A percentile compares a stretch with the other conserved stretches of the same genome.
These are phyloP conservation scores for Chalciporus piperatoides DNA, from an alignment of 1,284 basidiomycete species.

Conservation along the genomic window DNA sequence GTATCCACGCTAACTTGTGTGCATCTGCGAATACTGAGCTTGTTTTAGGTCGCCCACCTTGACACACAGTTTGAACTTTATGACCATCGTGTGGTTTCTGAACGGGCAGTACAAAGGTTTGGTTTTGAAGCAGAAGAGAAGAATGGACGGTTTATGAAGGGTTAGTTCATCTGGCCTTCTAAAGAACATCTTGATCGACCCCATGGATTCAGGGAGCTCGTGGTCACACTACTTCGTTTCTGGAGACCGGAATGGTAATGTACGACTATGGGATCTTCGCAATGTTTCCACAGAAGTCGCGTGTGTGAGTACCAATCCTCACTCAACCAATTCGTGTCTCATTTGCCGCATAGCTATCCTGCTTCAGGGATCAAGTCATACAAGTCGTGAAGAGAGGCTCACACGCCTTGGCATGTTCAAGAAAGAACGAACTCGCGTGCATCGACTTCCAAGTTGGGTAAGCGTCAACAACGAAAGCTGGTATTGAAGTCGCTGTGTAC, in stretches of 20 bases:
- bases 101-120: slow-evolving; percentile 39
- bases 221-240: slow-evolving; percentile 39
- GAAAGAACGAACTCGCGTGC: slow-evolving; percentile 29
- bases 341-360: slow-evolving; percentile 28
- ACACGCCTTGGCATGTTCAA: slow-evolving; percentile 37
- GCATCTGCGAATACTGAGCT: neutral
- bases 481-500: too few species aligned
- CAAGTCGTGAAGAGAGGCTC: slow-evolving; percentile 36
- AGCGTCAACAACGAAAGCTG: too few species aligned
- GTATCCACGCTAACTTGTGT: slow-evolving; percentile 24
- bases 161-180: slow-evolving; percentile 24
- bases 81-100: slow-evolving; percentile 41
- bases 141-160: slow-evolving; percentile 45
- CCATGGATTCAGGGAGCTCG: slow-evolving; percentile 27
- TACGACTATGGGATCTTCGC: slow-evolving; percentile 50
- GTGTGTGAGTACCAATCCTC: slow-evolving; percentile 26
- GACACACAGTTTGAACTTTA: slow-evolving; percentile 52
- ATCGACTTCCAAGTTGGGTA: slow-evolving; percentile 13
- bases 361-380: slow-evolving; percentile 37
- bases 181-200: neutral
- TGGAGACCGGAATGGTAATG: slow-evolving; percentile 41
- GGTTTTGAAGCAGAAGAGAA: slow-evolving; percentile 38
- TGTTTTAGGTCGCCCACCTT: slow-evolving; percentile 42
- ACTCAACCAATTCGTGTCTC: neutral
- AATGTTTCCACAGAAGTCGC: slow-evolving; percentile 30